These are phyloP conservation scores for Chlorella sp. DNA, from an alignment of 139 green algal species.

Conservation along the genomic window DNA sequence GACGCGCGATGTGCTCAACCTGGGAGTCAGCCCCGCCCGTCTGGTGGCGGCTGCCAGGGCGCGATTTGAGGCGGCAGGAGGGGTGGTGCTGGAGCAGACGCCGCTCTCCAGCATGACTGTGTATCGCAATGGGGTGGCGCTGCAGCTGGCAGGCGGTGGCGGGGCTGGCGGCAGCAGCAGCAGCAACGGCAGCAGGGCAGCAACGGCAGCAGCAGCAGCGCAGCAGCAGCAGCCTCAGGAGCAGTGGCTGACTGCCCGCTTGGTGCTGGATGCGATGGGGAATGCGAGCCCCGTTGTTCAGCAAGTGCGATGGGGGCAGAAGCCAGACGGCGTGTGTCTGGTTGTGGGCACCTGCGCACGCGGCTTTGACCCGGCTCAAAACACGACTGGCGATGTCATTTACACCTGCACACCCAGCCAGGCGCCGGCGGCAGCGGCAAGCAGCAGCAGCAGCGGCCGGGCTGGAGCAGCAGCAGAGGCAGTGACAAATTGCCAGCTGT, in stretches of 20 bases:
- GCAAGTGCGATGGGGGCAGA: constrained; percentile 82
- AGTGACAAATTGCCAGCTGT: constrained; percentile 49
- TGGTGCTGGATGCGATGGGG: constrained; percentile 97
- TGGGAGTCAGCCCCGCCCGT: constrained; percentile 82
- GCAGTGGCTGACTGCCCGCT: constrained; percentile 42
- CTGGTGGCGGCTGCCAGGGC: constrained; percentile 47
- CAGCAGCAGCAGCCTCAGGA: background rate
- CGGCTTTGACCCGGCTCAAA: constrained; percentile 76
- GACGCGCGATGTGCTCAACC: constrained; percentile 92
- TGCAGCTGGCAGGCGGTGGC: constrained; percentile 46
- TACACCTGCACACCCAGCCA: constrained; percentile 56
- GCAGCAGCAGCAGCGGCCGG: constrained; percentile 15
- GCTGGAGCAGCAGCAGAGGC: background rate
- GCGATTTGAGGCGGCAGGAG: constrained; percentile 75
- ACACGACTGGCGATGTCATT: constrained; percentile 91
- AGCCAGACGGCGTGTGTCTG: constrained; percentile 95
- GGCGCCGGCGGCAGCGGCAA: background rate
- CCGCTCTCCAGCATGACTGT: constrained; percentile 57
- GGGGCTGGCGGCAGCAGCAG: background rate
- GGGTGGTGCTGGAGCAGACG: constrained; percentile 75
- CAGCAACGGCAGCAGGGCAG: background rate
- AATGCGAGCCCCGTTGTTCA: constrained; percentile 88
- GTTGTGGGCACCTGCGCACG: constrained; percentile 89
- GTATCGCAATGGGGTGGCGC: constrained; percentile 62
- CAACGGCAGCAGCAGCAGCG: constrained; percentile 15